Evolutionary conservation across 805 yeast species (phyloP).

Genomic region (Ogataea degrootiae): DNA sequence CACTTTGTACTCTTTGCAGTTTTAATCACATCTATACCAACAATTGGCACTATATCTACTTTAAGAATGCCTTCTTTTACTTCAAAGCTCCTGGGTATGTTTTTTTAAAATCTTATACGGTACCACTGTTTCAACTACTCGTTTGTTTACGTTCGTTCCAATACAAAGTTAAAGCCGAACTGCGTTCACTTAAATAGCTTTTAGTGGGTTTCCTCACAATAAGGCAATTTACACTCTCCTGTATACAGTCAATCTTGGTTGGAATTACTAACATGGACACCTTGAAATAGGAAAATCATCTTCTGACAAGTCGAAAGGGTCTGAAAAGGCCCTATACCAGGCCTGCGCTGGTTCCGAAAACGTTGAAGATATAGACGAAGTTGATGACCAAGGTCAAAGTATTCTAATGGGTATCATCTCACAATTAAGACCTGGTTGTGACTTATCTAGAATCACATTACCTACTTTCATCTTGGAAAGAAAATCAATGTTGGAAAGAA

Average conservation of each 20-base stretch:
- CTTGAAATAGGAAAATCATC: conserved; percentile 15
- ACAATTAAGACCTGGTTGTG: conserved; percentile 90
- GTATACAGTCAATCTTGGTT: neutral
- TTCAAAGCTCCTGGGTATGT: conserved; percentile 24
- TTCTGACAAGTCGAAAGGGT: conserved; percentile 15
- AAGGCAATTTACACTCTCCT: neutral
- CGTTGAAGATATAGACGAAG: conserved; percentile 82
- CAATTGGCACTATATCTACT: too few species aligned
- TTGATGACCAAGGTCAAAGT: conserved; percentile 85
- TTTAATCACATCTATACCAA: too few species aligned
- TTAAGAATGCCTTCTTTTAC: conserved; percentile 23
- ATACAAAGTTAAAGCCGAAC: too few species aligned
- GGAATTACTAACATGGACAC: neutral
- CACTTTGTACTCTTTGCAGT: too few species aligned
- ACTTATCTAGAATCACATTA: conserved; percentile 81
- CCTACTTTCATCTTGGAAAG: conserved; percentile 95
- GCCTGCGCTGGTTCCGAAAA: conserved; percentile 10
- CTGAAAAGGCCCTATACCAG: conserved; percentile 7
- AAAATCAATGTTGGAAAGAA: conserved; percentile 93
- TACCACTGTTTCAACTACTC: too few species aligned
- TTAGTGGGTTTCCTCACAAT: too few species aligned
- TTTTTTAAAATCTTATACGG: too few species aligned
- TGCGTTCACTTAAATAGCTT: too few species aligned
- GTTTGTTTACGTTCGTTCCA: too few species aligned
- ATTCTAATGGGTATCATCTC: conserved; percentile 83